Conservation (phyloP, 306 rosid species). For the Medicago ruthenica region DNA sequence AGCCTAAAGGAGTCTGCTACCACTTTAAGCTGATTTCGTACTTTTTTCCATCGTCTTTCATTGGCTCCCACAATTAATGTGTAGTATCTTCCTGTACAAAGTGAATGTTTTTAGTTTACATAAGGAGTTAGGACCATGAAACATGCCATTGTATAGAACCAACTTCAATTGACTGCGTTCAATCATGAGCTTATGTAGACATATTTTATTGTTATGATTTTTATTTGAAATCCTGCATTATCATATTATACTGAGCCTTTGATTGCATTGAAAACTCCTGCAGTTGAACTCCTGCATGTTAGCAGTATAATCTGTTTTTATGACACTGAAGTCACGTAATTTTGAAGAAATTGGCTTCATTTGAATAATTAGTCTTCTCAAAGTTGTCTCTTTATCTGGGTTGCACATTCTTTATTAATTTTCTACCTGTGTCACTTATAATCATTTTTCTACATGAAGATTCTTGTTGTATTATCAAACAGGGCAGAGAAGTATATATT, state of each 20-base stretch:
- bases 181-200: too few relatives aligned
- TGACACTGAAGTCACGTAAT: not conserved
- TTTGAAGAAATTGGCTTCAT: not conserved
- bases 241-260: conserved; percentile 2
- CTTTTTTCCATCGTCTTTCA: conserved; percentile 91
- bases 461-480: not conserved
- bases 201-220: too few relatives aligned
- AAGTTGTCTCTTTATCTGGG: not conserved
- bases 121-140: not conserved
- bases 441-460: too few relatives aligned
- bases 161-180: too few relatives aligned
- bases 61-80: conserved; percentile 84
- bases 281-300: not conserved
- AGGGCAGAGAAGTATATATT: not conserved
- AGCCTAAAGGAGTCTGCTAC: conserved; percentile 93
- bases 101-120: conserved; percentile 12
- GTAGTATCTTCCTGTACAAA: conserved; percentile 77
- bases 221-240: not conserved
- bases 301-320: not conserved
- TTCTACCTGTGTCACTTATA: not conserved
- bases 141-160: conserved; percentile 2
- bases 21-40: conserved; percentile 76
- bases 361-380: conserved; percentile 2
- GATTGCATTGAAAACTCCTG: conserved; percentile 1
- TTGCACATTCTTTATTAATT: not conserved